Base-by-base conservation (phyloP, 768 basidiomycete genomes). In the Pleurotus platypus region DNA sequence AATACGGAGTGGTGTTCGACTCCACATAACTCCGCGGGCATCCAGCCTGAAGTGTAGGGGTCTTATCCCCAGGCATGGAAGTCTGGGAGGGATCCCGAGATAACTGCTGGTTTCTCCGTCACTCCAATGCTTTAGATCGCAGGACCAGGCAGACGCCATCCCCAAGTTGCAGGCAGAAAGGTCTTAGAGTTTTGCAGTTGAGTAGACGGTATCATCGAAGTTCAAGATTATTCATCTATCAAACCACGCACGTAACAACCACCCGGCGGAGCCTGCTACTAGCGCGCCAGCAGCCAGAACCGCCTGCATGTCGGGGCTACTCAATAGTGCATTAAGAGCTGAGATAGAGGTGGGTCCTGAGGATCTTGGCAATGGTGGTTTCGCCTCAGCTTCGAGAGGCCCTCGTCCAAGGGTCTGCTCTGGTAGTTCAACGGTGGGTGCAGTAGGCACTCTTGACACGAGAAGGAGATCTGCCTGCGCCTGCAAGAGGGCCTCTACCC, bases 401-500 rank as follows among this genome's bases (percentile, higher is more conserved):
- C 12, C 13, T 37, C 22, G 8, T 18, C 26, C 8, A n/a, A 7
- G 27, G 15, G 0, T 16, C 11, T 7, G 12, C 15, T 39, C 37
- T 13, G 51, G 9, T 20, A 22, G 20, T 3, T 15, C 24, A 2
- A 26, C 22, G 20, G 16, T 15, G 51, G 51, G 51, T 12, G 24
- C 18, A 12, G 37, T 37, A 2, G 37, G 0, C 2, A 22, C 12
- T 5, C 22, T 6, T 7, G 51, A 43, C 6, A n/a, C 1, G 9
- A 6, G 38, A 1, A 53, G n/a, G 9, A 75, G 57, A 3, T 50
- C 57, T 40, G 67, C 75, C 61, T 89, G 86, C 53, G 72, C 71
- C 24, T 72, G 74, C 56, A 89, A 69, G 58, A 78, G 75, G 45
- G 72, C 67, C 9, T 74, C 71, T 56, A 90, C 72, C 57, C 75